phyloP scores from a whole-genome alignment of 2,329 filamentous ascomycete genomes.

The Didymella exigua region DNA sequence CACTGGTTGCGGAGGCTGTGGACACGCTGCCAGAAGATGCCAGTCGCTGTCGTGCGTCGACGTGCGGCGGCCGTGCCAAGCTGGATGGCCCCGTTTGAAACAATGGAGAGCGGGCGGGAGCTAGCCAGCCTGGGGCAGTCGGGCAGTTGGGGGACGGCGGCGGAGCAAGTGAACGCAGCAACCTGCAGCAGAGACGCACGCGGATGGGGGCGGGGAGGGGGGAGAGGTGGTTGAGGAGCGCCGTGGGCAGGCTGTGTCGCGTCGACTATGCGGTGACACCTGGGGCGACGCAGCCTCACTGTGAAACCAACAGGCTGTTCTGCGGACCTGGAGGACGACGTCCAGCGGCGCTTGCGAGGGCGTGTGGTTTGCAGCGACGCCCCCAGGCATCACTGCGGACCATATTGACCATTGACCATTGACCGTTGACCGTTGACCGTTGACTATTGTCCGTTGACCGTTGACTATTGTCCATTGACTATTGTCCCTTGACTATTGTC shows the following conservation, averaged over 20 bases:
- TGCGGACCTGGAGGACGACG: not conserved
- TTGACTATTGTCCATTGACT: too few species aligned
- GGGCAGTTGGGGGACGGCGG: not conserved
- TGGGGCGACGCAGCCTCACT: not conserved
- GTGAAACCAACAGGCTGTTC: not conserved
- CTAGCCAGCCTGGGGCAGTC: constrained; percentile 11
- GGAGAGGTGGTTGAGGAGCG: too few species aligned
- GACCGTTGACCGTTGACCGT: too few species aligned
- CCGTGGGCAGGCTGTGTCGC: not conserved
- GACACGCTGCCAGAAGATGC: constrained; percentile 27
- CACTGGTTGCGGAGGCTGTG: constrained; percentile 18
- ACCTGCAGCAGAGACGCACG: not conserved
- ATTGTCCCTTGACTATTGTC: too few species aligned
- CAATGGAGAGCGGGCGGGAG: constrained; percentile 25
- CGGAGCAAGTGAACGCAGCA: not conserved
- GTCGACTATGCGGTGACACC: constrained; percentile 4
- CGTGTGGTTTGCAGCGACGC: not conserved
- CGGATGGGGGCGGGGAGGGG: not conserved
- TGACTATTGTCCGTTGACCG: too few species aligned
- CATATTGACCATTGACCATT: too few species aligned
- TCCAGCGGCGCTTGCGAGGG: not conserved
- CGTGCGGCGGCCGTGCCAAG: constrained; percentile 28
- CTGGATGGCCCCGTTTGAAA: constrained; percentile 30
- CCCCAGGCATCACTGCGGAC: too few species aligned
- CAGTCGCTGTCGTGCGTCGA: constrained; percentile 24